Evolutionary conservation across 169 alveolate genomes (phyloP).

Genomic region (Cryptosporidium canis): DNA sequence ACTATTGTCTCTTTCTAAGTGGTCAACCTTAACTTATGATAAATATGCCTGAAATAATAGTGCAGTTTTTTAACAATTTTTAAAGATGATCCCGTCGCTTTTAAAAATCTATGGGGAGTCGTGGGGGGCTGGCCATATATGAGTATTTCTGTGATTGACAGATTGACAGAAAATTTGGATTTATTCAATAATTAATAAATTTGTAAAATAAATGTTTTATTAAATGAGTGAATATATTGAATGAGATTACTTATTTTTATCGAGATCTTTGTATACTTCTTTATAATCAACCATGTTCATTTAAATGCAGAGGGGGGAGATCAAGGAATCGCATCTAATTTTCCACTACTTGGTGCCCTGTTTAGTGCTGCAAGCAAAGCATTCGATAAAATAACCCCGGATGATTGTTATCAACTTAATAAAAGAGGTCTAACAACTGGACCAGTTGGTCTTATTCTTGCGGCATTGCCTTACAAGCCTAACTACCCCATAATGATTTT

Average conservation of each 20-base stretch:
- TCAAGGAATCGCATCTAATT: conserved; percentile 37
- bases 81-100: conserved; percentile 1
- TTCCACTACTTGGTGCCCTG: conserved; percentile 60
- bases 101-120: conserved; percentile 4
- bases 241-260: not conserved
- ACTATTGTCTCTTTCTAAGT: not conserved
- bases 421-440: conserved; percentile 38
- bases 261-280: not conserved
- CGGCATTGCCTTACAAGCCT: conserved; percentile 57
- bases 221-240: conserved; percentile 1
- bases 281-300: not conserved
- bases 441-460: conserved; percentile 46
- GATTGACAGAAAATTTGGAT: not conserved
- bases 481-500: conserved; percentile 54
- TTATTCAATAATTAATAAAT: not conserved
- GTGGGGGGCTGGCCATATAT: not conserved
- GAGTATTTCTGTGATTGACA: not conserved
- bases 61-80: not conserved
- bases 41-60: not conserved
- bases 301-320: conserved; percentile 44
- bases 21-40: not conserved
- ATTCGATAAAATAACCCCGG: conserved; percentile 59
- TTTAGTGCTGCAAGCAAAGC: conserved; percentile 69
- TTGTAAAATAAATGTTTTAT: not conserved
- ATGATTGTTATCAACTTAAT: conserved; percentile 57